phyloP scores from a whole-genome alignment of 345 rosid species.

The Lepidium didymum region DNA sequence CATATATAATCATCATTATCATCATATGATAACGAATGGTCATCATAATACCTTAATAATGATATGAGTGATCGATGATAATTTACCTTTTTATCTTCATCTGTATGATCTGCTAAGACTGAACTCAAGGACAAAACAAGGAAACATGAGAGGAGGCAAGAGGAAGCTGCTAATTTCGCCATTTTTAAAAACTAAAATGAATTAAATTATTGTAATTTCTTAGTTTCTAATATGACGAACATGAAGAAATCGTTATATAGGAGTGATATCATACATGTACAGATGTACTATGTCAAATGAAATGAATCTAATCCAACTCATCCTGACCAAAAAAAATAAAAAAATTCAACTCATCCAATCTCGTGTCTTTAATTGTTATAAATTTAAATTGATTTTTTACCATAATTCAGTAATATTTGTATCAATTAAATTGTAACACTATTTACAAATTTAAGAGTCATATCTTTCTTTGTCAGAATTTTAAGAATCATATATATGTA shows the following conservation, averaged over 20 bases:
- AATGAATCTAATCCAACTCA: conserved; percentile 6
- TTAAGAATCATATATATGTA: not conserved
- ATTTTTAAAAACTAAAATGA: not conserved
- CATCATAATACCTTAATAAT: not conserved
- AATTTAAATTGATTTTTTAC: not conserved
- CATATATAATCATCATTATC: not conserved
- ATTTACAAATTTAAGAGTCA: not conserved
- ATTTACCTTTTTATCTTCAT: conserved; percentile 13
- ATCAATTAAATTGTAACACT: not conserved
- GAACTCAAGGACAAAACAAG: not conserved
- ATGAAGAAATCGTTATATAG: not conserved
- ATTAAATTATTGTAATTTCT: not conserved
- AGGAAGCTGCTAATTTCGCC: conserved; percentile 1
- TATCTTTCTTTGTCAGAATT: not conserved
- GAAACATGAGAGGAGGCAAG: conserved; percentile 1
- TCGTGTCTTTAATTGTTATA: not conserved
- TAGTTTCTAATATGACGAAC: not conserved
- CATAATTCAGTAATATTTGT: not conserved
- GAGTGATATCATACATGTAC: not conserved
- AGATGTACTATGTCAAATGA: not conserved
- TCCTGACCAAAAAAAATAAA: no score
- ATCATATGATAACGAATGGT: not conserved
- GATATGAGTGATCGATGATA: not conserved
- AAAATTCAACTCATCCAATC: not conserved
- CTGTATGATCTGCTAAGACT: not conserved